These are phyloP conservation scores for Grosmannia serpens DNA, from an alignment of 2,329 filamentous ascomycete species.

Conservation along the genomic window DNA sequence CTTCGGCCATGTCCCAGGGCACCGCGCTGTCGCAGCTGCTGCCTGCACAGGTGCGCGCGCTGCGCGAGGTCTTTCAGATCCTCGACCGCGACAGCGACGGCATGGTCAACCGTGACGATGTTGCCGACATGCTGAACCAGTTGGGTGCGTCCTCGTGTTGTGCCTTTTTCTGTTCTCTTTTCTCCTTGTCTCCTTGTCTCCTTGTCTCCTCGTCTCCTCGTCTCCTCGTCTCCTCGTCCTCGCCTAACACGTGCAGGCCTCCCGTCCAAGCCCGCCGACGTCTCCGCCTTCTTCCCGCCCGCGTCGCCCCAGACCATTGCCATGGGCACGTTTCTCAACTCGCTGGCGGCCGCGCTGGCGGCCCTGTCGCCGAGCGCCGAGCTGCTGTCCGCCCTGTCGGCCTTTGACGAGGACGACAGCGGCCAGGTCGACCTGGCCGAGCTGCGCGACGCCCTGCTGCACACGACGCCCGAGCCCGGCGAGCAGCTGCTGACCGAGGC, in stretches of 20 bases:
- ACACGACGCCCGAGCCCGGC: slow-evolving; percentile 69
- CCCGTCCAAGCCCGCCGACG: slow-evolving; percentile 56
- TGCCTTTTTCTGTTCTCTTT: not conserved
- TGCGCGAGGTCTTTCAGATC: slow-evolving; percentile 89
- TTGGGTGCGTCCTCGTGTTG: slow-evolving; percentile 47
- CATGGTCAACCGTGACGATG: slow-evolving; percentile 67
- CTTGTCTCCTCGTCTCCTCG: not conserved
- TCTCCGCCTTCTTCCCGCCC: slow-evolving; percentile 75
- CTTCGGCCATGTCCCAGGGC: slow-evolving; percentile 25
- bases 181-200: no score
- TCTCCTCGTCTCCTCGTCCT: not conserved
- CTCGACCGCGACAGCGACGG: slow-evolving; percentile 85
- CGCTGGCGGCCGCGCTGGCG: slow-evolving; percentile 61
- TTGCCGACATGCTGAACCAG: slow-evolving; percentile 78
- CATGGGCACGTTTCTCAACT: slow-evolving; percentile 76
- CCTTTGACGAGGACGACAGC: slow-evolving; percentile 91
- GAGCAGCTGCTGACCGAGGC: slow-evolving; percentile 50
- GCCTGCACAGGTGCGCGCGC: slow-evolving; percentile 69
- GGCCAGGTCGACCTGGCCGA: slow-evolving; percentile 81
- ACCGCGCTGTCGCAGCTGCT: slow-evolving; percentile 62
- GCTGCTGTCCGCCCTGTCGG: slow-evolving; percentile 79
- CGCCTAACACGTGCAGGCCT: slow-evolving; percentile 43
- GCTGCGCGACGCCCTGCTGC: slow-evolving; percentile 69
- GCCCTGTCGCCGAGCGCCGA: slow-evolving; percentile 69
- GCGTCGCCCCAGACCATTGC: slow-evolving; percentile 62